These are phyloP conservation scores for Zoysia pacifica DNA, from an alignment of 176 grass and related monocot species.

Conservation along the genomic window DNA sequence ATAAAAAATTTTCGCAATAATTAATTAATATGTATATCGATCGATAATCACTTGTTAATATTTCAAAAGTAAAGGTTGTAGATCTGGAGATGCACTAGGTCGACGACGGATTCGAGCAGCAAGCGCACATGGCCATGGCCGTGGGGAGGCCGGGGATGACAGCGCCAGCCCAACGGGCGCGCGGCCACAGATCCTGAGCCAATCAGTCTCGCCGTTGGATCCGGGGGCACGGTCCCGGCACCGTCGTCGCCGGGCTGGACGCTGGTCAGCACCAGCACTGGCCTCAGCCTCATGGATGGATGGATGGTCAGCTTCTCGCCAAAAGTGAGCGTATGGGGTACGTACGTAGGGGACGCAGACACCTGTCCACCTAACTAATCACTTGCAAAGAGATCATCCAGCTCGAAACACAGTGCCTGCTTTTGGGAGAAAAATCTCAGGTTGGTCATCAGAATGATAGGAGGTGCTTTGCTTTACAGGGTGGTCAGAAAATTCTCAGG, in stretches of 20 bases:
- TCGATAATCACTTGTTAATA: no score
- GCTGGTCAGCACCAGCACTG: background rate
- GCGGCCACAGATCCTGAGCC: background rate
- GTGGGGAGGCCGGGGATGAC: conserved; percentile 4
- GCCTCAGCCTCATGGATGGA: background rate
- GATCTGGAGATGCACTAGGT: conserved; percentile 18
- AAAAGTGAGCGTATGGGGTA: conserved; percentile 15
- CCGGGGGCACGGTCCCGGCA: background rate
- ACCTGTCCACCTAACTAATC: conserved; percentile 11
- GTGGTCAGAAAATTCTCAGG: no score
- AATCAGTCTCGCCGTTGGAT: conserved; percentile 36
- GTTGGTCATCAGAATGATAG: no score
- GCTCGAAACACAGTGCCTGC: no score
- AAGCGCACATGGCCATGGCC: conserved; percentile 45
- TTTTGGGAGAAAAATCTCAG: no score
- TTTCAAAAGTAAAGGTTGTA: background rate
- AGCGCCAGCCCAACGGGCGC: conserved; percentile 35
- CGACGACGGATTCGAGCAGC: background rate
- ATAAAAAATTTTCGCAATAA: no score
- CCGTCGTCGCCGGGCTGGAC: background rate
- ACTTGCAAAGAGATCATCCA: background rate
- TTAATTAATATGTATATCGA: no score
- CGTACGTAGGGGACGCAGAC: background rate
- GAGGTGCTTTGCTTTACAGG: no score
- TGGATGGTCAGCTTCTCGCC: background rate